Conservation (phyloP, 179 eudicot species). For the Dionaea muscipula region DNA sequence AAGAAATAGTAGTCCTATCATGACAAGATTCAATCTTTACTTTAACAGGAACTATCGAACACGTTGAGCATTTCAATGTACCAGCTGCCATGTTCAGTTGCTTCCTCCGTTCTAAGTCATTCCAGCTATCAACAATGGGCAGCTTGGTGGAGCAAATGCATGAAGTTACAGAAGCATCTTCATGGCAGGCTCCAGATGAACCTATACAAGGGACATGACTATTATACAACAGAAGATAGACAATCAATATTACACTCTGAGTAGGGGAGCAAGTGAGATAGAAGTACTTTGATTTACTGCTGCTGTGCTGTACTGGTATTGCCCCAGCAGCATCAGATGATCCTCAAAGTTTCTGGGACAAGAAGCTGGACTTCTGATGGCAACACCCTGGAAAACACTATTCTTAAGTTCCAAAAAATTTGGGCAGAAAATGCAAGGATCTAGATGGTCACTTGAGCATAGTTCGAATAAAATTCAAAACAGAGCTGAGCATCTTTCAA, state of each 20-base stretch:
- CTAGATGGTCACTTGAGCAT: too few species aligned
- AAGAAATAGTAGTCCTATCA: slow-evolving; percentile 6
- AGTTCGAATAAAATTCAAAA: too few species aligned
- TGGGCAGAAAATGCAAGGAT: too few species aligned
- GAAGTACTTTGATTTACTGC: background rate
- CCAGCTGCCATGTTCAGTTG: slow-evolving; percentile 5
- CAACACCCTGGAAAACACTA: background rate
- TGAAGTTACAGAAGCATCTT: slow-evolving; percentile 4
- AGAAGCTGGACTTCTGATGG: background rate
- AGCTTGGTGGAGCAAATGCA: slow-evolving; percentile 9
- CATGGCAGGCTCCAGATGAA: slow-evolving; percentile 7
- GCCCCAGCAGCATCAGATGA: slow-evolving; percentile 5
- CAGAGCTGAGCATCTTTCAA: too few species aligned
- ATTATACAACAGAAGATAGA: slow-evolving; percentile 5
- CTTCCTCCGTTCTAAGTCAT: slow-evolving; percentile 2
- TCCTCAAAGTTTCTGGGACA: background rate
- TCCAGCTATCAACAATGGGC: slow-evolving; percentile 7
- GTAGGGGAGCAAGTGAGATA: slow-evolving; percentile 5
- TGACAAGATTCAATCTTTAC: slow-evolving; percentile 14
- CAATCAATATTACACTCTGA: slow-evolving; percentile 12
- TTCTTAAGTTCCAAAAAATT: too few species aligned
- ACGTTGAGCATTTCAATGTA: slow-evolving; percentile 2
- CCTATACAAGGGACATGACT: slow-evolving; percentile 12
- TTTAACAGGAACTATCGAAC: slow-evolving; percentile 13
- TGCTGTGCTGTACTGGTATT: background rate